Evolutionary conservation across 257 asterid genomes (phyloP).

Genomic region (Ophiorrhiza pumila): DNA sequence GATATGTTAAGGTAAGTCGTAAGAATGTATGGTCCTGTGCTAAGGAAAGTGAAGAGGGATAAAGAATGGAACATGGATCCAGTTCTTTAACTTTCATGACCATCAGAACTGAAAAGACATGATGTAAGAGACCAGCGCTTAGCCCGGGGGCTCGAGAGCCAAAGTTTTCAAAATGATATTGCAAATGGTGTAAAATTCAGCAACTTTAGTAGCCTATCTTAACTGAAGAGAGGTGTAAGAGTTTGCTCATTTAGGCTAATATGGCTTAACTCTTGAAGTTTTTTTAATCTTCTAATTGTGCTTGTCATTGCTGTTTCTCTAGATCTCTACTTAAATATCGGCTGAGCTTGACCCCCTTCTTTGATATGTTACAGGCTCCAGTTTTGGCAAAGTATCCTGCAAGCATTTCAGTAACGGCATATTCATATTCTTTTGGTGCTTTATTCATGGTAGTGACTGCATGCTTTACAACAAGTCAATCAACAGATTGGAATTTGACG

Average conservation of each 20-base stretch:
- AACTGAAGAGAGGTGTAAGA: background rate
- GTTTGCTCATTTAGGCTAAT: background rate
- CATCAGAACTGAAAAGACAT: background rate
- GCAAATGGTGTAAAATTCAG: background rate
- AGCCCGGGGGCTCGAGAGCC: background rate
- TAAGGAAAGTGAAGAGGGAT: background rate
- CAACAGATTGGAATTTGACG: constrained; percentile 74
- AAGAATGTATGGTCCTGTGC: background rate
- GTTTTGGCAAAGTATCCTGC: constrained; percentile 86
- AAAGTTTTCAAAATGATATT: background rate
- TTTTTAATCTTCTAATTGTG: background rate
- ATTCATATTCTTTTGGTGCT: constrained; percentile 75
- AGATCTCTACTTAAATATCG: background rate
- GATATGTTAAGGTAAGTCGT: background rate
- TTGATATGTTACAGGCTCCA: constrained; percentile 63
- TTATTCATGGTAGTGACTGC: constrained; percentile 64
- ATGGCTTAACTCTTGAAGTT: background rate
- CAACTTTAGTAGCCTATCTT: background rate
- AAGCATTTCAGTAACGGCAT: constrained; percentile 88
- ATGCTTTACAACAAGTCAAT: constrained; percentile 42
- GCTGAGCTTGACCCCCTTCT: background rate
- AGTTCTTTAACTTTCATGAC: background rate
- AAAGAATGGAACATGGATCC: background rate
- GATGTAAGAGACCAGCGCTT: background rate
- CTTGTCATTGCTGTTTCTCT: background rate